These are phyloP conservation scores for Chaetoceros tenuissimus DNA, from an alignment of 108 stramenopile genomes.

Conservation along the genomic window DNA sequence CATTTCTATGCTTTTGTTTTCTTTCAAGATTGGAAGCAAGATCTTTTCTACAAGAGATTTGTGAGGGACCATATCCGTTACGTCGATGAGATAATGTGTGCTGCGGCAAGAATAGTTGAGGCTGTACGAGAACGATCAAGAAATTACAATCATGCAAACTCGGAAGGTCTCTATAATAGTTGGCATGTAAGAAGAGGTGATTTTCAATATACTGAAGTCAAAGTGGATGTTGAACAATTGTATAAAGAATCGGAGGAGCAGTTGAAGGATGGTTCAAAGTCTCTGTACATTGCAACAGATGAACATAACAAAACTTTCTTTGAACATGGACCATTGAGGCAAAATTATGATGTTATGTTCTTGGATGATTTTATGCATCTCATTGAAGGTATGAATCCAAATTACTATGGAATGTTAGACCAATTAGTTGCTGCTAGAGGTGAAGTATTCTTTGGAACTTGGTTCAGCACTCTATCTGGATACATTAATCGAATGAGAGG, in stretches of 20 bases:
- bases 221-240: conserved; percentile 22
- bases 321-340: conserved; percentile 13
- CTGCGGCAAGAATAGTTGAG: conserved; percentile 60
- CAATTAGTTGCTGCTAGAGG: conserved; percentile 35
- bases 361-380: conserved; percentile 47
- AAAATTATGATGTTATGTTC: conserved; percentile 31
- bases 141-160: conserved; percentile 8
- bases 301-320: conserved; percentile 41
- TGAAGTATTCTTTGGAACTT: too few relatives aligned
- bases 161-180: conserved; percentile 59
- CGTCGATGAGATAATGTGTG: conserved; percentile 84
- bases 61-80: conserved; percentile 75
- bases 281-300: too few relatives aligned
- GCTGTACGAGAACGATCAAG: conserved; percentile 48
- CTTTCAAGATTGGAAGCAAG: conserved; percentile 74
- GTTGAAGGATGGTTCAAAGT: too few relatives aligned
- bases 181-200: conserved; percentile 87
- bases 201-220: conserved; percentile 55
- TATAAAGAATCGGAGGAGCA: too few relatives aligned
- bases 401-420: conserved; percentile 53
- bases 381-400: conserved; percentile 33
- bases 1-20: conserved; percentile 84
- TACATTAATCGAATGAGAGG: conserved; percentile 47
- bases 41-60: conserved; percentile 78
- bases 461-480: conserved; percentile 35